Percentiles rank a stretch among this genome's conserved stretches.
Evolutionary conservation across 2,329 filamentous ascomycete genomes (phyloP).

Genomic region (Graphilbum sp.): DNA sequence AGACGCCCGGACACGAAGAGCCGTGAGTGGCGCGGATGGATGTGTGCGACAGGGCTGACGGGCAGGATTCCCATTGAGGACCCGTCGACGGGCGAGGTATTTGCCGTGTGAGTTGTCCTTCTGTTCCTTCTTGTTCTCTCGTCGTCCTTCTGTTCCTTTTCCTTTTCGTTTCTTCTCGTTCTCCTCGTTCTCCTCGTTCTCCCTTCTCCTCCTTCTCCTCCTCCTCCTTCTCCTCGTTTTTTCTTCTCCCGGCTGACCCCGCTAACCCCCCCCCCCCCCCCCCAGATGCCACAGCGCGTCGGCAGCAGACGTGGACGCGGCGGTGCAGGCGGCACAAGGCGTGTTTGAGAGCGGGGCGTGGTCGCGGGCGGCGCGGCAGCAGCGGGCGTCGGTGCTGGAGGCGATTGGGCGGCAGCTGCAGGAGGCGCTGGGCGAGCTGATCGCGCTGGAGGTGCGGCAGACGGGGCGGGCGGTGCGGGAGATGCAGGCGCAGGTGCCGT

Average conservation of each 20-base stretch:
- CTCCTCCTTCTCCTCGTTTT: too few species aligned
- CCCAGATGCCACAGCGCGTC: constrained; percentile 32
- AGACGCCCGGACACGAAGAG: not conserved
- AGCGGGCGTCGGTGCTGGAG: constrained; percentile 46
- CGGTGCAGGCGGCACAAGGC: constrained; percentile 24
- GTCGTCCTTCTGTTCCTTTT: too few species aligned
- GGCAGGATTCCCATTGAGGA: constrained; percentile 13
- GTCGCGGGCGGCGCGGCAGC: constrained; percentile 38
- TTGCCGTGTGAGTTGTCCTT: constrained; percentile 10
- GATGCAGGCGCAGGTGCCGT: constrained; percentile 53
- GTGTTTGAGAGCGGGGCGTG: constrained; percentile 35
- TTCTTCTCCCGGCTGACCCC: too few species aligned
- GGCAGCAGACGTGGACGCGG: constrained; percentile 22
- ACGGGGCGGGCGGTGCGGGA: constrained; percentile 53
- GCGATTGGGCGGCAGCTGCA: constrained; percentile 38
- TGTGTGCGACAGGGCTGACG: not conserved
- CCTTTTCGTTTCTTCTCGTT: too few species aligned
- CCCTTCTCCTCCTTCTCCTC: too few species aligned
- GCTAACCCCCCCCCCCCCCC: constrained; percentile 1
- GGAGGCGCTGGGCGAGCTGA: constrained; percentile 34
- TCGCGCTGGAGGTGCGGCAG: constrained; percentile 47
- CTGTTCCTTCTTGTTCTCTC: too few species aligned
- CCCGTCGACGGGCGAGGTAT: constrained; percentile 12
- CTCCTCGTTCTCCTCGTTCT: too few species aligned
- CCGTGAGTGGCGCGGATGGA: not conserved